phyloP scores from a whole-genome alignment of 352 stramenopile species.

The Pythium myriotylum region DNA sequence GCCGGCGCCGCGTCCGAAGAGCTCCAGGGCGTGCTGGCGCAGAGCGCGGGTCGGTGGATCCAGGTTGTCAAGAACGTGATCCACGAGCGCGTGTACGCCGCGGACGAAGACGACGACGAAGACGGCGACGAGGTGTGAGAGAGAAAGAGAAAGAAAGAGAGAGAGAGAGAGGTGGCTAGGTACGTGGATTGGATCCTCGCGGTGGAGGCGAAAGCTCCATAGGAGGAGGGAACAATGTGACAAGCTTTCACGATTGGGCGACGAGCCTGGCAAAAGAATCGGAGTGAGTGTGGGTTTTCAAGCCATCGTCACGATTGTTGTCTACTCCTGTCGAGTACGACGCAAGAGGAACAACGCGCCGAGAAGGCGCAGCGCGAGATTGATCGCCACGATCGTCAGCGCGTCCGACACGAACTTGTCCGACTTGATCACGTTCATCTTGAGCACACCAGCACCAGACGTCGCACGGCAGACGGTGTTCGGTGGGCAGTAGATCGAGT shows the following conservation, averaged over 20 bases:
- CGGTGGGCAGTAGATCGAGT: conserved; percentile 1
- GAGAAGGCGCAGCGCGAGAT: too few relatives aligned
- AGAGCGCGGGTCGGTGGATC: not conserved
- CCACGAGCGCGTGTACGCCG: conserved; percentile 1
- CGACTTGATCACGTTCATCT: conserved; percentile 1
- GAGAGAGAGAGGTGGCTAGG: too few relatives aligned
- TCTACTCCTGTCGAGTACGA: too few relatives aligned
- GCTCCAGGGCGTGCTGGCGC: not conserved
- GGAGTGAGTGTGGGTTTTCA: too few relatives aligned
- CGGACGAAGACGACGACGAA: too few relatives aligned
- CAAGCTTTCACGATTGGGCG: conserved; percentile 5
- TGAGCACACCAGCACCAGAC: not conserved
- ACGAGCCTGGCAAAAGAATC: too few relatives aligned
- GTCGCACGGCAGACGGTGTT: conserved; percentile 1
- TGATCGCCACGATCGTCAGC: conserved; percentile 3
- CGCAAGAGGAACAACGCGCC: too few relatives aligned
- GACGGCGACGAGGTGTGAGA: conserved; percentile 16
- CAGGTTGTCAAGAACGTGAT: not conserved
- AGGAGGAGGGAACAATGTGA: too few relatives aligned
- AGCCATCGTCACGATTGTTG: too few relatives aligned
- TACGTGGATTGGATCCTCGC: too few relatives aligned
- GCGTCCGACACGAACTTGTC: conserved; percentile 9
- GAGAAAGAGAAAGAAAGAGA: too few relatives aligned
- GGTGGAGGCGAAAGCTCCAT: too few relatives aligned
- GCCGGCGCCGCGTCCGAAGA: not conserved